Evolutionary conservation across 2,329 filamentous ascomycete species (phyloP).

Genomic region (Aspergillus clavatus): DNA sequence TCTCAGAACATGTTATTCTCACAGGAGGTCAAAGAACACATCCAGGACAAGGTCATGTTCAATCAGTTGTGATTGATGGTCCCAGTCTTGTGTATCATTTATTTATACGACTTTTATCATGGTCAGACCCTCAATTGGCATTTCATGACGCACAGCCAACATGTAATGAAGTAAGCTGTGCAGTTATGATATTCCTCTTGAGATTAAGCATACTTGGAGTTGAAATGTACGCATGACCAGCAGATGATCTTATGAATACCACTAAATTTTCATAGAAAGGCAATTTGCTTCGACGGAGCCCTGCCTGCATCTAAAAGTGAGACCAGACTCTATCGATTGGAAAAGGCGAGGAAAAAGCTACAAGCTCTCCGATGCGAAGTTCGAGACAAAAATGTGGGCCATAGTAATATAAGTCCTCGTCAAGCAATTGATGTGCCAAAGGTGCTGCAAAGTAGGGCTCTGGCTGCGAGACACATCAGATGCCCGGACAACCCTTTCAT

Average conservation of each 20-base stretch:
- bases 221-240: constrained; percentile 62
- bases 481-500: constrained; percentile 63
- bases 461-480: constrained; percentile 26
- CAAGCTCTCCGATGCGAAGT: constrained; percentile 44
- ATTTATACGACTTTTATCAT: constrained; percentile 52
- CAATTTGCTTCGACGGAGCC: constrained; percentile 81
- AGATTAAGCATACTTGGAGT: constrained; percentile 53
- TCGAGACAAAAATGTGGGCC: constrained; percentile 22
- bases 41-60: constrained; percentile 11
- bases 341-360: constrained; percentile 55
- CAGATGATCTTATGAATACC: constrained; percentile 4
- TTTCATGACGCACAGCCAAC: constrained; percentile 53
- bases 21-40: constrained; percentile 4
- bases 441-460: constrained; percentile 24
- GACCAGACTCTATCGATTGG: constrained; percentile 58
- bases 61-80: constrained; percentile 62
- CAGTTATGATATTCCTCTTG: constrained; percentile 60
- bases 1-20: constrained; percentile 24
- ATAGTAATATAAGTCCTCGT: constrained; percentile 5
- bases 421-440: constrained; percentile 14
- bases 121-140: constrained; percentile 37
- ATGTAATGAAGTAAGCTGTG: constrained; percentile 59
- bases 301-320: constrained; percentile 63
- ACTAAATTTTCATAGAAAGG: constrained; percentile 45
- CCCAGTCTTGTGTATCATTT: constrained; percentile 73